Base-by-base conservation (phyloP, 2,329 filamentous ascomycete genomes). In the Orbilia ellipsospora region DNA sequence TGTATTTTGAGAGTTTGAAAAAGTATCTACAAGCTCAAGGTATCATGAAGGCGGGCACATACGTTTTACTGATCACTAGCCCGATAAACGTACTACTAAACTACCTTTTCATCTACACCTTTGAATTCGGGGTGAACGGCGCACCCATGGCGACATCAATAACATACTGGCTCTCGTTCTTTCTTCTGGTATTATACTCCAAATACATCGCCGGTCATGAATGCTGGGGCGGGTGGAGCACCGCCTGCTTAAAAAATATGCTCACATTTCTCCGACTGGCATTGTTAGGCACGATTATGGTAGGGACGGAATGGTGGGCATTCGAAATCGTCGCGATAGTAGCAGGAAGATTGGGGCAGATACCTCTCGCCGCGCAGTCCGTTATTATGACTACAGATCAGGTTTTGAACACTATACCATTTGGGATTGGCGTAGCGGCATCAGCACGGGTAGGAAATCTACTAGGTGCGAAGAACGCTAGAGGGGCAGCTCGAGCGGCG, bases 381-480 rank as follows among this genome's bases (percentile, higher is more conserved):
- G 92, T 96, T 20, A 93, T 96, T 81, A 96, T 96, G 92, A 96
- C 92, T 0, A 89, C 91, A 0, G 92, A 96, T 81, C 92, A 94
- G 80, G 78, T 80, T 13, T 73, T 80, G 4, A 83, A 89, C 80
- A 96, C 93, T 0, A 90, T 96, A 52, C 93, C 93, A 0, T 96
- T 96, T 79, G 93, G 93, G 0, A 86, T 96, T 0, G 93, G 93
- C 0, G 92, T 96, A 0, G 92, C 93, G 0, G 89, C 91, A 0
- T 93, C 90, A 5, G 86, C 91, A 0, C 86, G 93, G 1, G 86
- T 96, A 10, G 93, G 93, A 0, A 96, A 96, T 79, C 85, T 95
- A 0, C 85, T 96, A 0, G 93, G 93, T 0, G 87, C 90, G 0
- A 85, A 87, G 31, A 87, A 90, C 77, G 84, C 90, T 0, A 83